A percentile compares a stretch with the other conserved stretches of the same genome.
phyloP scores from a whole-genome alignment of 345 rosid genomes.

The Alliaria petiolata region DNA sequence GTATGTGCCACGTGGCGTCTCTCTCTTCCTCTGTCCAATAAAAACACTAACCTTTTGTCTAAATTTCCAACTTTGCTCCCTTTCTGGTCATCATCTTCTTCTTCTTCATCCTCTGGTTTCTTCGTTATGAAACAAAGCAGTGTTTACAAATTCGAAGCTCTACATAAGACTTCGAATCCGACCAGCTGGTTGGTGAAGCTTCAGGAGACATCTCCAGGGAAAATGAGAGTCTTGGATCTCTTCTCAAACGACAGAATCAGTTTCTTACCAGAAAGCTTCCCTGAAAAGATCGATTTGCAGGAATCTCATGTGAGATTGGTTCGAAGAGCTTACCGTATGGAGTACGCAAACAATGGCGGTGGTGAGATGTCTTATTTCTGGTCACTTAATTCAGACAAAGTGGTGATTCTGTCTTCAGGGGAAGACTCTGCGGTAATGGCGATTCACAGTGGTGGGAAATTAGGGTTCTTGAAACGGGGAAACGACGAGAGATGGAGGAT shows the following conservation, averaged over 20 bases:
- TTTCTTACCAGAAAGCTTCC: slow-evolving; percentile 1
- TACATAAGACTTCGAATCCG: not conserved
- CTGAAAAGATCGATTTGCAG: not conserved
- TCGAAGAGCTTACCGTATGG: slow-evolving; percentile 20
- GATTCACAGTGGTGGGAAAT: slow-evolving; percentile 32
- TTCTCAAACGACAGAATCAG: slow-evolving; percentile 24
- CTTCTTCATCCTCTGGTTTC: slow-evolving; percentile 24
- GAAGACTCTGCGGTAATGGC: slow-evolving; percentile 20
- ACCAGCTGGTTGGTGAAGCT: slow-evolving; percentile 18
- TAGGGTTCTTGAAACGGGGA: slow-evolving; percentile 23
- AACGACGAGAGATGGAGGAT: slow-evolving; percentile 22
- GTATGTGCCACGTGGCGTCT: slow-evolving; percentile 30
- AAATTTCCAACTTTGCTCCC: slow-evolving; percentile 16
- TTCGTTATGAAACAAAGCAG: slow-evolving; percentile 21
- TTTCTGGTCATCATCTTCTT: slow-evolving; percentile 24
- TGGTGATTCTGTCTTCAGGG: slow-evolving; percentile 15
- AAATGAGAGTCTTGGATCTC: slow-evolving; percentile 31
- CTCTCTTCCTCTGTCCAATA: slow-evolving; percentile 5
- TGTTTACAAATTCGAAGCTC: slow-evolving; percentile 10
- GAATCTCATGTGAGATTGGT: slow-evolving; percentile 15
- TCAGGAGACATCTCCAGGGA: slow-evolving; percentile 22
- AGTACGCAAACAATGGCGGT: slow-evolving; percentile 14
- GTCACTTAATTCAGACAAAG: slow-evolving; percentile 26
- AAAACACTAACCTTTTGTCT: not conserved
- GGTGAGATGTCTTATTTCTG: slow-evolving; percentile 17